phyloP scores from a whole-genome alignment of 164 flowering plant species.

The Liriodendron chinense region DNA sequence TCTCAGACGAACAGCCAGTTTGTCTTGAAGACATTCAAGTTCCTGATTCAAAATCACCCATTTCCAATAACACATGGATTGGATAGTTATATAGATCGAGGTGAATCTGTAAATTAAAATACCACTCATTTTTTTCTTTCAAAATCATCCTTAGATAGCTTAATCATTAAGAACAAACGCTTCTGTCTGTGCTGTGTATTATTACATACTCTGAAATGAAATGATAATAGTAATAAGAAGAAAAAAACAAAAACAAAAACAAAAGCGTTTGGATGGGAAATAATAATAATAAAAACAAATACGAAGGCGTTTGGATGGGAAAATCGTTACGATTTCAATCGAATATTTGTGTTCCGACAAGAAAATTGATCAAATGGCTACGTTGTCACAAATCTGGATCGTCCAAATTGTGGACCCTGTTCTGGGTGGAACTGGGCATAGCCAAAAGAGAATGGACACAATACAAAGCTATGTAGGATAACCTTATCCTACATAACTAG shows the following conservation, averaged over 20 bases:
- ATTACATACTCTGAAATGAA: too few species aligned
- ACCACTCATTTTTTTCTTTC: conserved; percentile 3
- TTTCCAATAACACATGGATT: conserved; percentile 26
- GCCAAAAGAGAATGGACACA: too few species aligned
- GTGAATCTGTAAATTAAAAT: conserved; percentile 9
- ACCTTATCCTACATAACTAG: too few species aligned
- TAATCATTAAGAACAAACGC: neutral
- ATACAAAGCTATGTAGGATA: too few species aligned
- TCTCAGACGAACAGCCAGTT: conserved; percentile 22
- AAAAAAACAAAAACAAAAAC: neutral
- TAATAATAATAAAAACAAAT: neutral
- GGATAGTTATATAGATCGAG: neutral
- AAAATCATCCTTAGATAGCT: neutral
- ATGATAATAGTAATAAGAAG: neutral
- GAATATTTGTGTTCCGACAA: neutral
- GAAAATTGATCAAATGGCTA: neutral
- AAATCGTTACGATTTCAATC: neutral
- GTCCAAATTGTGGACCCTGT: too few species aligned
- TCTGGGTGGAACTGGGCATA: too few species aligned
- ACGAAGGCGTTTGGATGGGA: neutral
- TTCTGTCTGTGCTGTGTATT: neutral
- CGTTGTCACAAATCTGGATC: too few species aligned
- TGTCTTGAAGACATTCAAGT: conserved; percentile 29
- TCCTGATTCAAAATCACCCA: conserved; percentile 22
- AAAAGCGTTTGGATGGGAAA: neutral